A percentile compares a stretch with the other conserved stretches of the same genome.
Conservation (phyloP, 441 rosid genomes). For the Eruca vesicaria region DNA sequence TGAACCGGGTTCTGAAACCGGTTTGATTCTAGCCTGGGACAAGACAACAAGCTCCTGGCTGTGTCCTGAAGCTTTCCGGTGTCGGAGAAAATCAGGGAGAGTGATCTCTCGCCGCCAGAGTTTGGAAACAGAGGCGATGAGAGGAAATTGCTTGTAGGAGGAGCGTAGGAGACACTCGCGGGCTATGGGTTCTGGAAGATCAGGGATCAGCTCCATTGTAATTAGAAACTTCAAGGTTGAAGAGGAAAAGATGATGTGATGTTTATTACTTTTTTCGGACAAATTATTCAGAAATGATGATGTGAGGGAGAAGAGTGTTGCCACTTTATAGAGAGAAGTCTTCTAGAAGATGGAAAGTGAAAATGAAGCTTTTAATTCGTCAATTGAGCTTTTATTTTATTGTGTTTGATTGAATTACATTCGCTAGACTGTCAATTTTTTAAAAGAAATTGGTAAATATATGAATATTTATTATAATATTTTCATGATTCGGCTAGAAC, state of each 20-base stretch:
- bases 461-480: no score
- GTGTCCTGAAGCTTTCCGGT: conserved; percentile 26
- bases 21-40: conserved; percentile 54
- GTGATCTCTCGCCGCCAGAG: conserved; percentile 39
- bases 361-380: background rate
- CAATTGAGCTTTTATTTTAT: no score
- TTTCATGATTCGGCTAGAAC: background rate
- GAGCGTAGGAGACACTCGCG: conserved; percentile 46
- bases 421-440: background rate
- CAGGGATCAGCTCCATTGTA: conserved; percentile 40
- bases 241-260: background rate
- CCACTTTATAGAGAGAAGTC: conserved; percentile 14
- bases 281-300: background rate
- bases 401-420: background rate
- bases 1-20: conserved; percentile 1
- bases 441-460: no score
- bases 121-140: conserved; percentile 39
- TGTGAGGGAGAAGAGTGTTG: conserved; percentile 16
- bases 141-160: conserved; percentile 29
- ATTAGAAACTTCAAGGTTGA: background rate
- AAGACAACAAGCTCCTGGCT: conserved; percentile 46
- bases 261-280: background rate
- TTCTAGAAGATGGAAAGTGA: conserved; percentile 21
- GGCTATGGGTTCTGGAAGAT: conserved; percentile 41
- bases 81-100: conserved; percentile 31